Evolutionary conservation across 2,329 filamentous ascomycete genomes (phyloP), one percentile per base, ranked within the genome.

Genomic region (Xylaria arbuscula): DNA sequence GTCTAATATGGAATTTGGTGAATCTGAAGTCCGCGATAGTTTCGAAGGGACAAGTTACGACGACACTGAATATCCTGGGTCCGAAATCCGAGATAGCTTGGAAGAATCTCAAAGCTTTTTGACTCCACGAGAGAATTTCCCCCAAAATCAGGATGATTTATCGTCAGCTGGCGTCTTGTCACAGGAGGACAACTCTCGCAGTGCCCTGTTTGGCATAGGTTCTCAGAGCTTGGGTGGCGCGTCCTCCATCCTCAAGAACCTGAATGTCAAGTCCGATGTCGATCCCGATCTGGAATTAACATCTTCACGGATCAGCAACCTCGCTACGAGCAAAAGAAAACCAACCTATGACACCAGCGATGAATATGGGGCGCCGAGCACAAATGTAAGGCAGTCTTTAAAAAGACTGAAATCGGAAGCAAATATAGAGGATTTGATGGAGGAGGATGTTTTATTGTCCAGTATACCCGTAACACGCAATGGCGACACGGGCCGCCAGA

Each of bases 321-420:
- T 86, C 24, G 84, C 80, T 48, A 81, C 83, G 3, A 89, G 87
- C 78, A 89, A 89, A 75, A 80, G 87, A 55, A 89, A 88, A 70
- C 83, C 86, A 1, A 82, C 80, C 1, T 77, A 80, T 38, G 85
- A 87, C 51, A 82, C 81, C 1, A 87, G 85, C 71, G 87, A 87
- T 59, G 87, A 88, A 68, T 83, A 81, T 57, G 85, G 86, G 6
- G 59, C 68, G 6, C 65, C 72, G 0, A 67, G 69, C 3, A 60
- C 75, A 1, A 74, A 74, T 1, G 77, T 78, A 48, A 85, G 86
- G 69, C 85, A 86, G 3, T 82, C 80, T 0, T 83, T 88, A 76
- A 89, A 89, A 75, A 80, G 86, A 71, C 79, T 88, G 17, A 86
- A 86, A 70, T 88, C 87, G 0, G 83, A 85, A 59, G 78, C 76